These are phyloP conservation scores for Ceratocystis cubensis DNA, from an alignment of 2,329 filamentous ascomycete genomes.

Conservation along the genomic window DNA sequence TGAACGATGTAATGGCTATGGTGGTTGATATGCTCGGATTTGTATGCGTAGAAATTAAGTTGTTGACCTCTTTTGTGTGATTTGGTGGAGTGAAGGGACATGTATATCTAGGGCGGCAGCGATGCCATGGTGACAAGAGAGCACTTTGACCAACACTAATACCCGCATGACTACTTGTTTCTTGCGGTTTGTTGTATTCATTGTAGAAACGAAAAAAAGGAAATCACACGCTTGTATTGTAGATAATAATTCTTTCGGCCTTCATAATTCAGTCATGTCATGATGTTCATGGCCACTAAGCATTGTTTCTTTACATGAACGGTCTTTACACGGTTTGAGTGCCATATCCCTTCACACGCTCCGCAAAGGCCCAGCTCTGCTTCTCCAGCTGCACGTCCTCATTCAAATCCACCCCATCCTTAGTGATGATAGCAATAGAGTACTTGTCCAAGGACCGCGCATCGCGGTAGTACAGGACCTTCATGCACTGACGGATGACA, in stretches of 20 bases:
- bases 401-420: conserved; percentile 74
- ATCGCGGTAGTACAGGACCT: conserved; percentile 95
- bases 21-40: neutral
- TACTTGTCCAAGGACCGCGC: conserved; percentile 85
- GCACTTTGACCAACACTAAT: too few species aligned
- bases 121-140: too few species aligned
- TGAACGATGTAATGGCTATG: conserved; percentile 6
- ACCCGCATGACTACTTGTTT: neutral
- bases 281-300: neutral
- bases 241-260: conserved; percentile 8
- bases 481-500: conserved; percentile 86
- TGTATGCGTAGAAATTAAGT: too few species aligned
- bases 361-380: conserved; percentile 97
- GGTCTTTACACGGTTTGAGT: conserved; percentile 53
- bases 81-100: too few species aligned
- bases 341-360: conserved; percentile 87
- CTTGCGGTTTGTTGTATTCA: neutral
- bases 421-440: conserved; percentile 79
- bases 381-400: conserved; percentile 79
- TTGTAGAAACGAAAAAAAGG: neutral
- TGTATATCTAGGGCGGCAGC: too few species aligned
- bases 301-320: neutral
- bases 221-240: conserved; percentile 19
- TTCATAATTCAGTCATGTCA: conserved; percentile 4
- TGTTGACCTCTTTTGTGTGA: too few species aligned